Evolutionary conservation across 495 filamentous ascomycete genomes (phyloP), one percentile per base, ranked within the genome.

Genomic region (Hyaloscypha variabilis): DNA sequence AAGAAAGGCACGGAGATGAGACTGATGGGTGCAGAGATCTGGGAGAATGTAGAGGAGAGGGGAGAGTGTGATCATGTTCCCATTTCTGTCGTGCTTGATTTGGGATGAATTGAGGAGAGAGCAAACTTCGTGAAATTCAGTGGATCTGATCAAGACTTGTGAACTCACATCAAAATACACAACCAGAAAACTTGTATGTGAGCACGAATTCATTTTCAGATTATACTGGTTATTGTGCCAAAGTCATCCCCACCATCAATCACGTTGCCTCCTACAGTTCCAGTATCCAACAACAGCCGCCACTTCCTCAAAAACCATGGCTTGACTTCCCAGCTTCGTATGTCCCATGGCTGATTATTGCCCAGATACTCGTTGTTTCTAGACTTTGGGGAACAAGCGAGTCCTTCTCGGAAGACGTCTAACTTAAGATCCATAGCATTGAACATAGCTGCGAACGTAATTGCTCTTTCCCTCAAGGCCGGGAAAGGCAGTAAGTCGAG

Each of bases 401-500:
- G 26, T 26, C 62, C 62, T 39, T 57, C 62, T 21, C 53, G 28
- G 6, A 69, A 74, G n/a, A 82, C 74, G 66, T 82, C 80, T 42
- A 66, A 62, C 62, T 81, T 82, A 25, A 81, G 65, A 6, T 83
- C 79, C 67, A 73, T 69, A 1, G 73, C 67, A 65, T 78, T 69
- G 58, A 79, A 75, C 21, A 71, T 11, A 31, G 74, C 73, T 13
- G 73, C 70, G 28, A 79, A 53, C 57, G 74, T 74, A 23, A 83
- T 79, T 0, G 73, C 76, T 2, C 78, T 62, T 14, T 75, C 74
- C 5, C 80, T 69, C 2, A 83, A 67, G 1, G 64, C 51, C 0
- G 80, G 80, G n/a, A 80, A 46, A 0, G 80, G 79, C 11, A 83
- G 73, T 13, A 83, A 58, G 56, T 82, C 80, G 13, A 83, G 64